Conservation (phyloP, 2,329 filamentous ascomycete genomes). For the Byssochlamys sp. region DNA sequence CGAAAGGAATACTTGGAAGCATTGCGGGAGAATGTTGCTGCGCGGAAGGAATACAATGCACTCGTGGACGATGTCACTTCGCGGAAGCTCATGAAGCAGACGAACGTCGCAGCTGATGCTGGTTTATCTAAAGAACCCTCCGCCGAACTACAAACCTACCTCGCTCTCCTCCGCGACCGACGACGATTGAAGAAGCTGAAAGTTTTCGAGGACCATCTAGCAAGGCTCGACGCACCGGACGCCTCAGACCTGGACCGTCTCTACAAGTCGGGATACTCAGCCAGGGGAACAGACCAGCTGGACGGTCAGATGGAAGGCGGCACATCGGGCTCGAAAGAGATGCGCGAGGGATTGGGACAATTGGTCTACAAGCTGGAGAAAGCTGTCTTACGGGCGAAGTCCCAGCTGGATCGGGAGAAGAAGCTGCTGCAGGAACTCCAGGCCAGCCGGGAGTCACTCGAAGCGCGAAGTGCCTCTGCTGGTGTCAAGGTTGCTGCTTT, state of each 20-base stretch:
- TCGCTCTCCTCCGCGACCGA: conserved; percentile 37
- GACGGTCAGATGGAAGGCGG: conserved; percentile 7
- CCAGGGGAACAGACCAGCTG: conserved; percentile 9
- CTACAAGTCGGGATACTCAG: conserved; percentile 7
- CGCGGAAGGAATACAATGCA: conserved; percentile 29
- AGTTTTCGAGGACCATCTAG: conserved; percentile 38
- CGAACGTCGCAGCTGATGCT: conserved; percentile 10
- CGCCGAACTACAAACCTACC: conserved; percentile 29
- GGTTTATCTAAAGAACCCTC: conserved; percentile 11
- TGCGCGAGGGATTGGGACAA: conserved; percentile 19
- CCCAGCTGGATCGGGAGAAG: conserved; percentile 28
- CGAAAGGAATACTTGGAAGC: conserved; percentile 39
- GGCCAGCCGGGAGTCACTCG: conserved; percentile 11
- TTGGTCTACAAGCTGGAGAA: conserved; percentile 30
- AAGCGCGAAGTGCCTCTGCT: conserved; percentile 3
- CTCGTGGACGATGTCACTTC: conserved; percentile 23
- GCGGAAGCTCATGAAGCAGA: conserved; percentile 16
- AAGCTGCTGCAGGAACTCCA: conserved; percentile 24
- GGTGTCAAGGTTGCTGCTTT: conserved; percentile 28
- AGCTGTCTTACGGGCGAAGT: conserved; percentile 28
- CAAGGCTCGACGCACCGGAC: conserved; percentile 28
- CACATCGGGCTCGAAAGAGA: conserved; percentile 1
- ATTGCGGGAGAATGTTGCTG: conserved; percentile 33
- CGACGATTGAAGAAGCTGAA: conserved; percentile 38
- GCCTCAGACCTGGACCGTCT: conserved; percentile 12